Evolutionary conservation across 768 basidiomycete genomes (phyloP), one percentile per base, ranked within the genome.

Genomic region (Favolaschia claudopus): DNA sequence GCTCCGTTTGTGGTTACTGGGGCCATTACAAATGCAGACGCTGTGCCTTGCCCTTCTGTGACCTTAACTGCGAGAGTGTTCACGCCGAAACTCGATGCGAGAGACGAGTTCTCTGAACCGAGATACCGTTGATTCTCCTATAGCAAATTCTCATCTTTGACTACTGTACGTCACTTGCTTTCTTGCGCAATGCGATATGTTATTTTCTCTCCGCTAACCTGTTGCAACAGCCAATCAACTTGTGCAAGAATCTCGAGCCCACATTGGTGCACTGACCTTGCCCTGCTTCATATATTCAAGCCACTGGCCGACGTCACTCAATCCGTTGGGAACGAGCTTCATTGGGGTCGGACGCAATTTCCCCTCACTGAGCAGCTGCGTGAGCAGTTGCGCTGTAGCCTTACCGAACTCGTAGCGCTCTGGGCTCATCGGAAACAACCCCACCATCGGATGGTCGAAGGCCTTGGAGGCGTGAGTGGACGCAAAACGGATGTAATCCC

Each of bases 1-100:
- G 93, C 69, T 86, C 91, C n/a, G 89, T 94, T 24, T 95, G 93
- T 65, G 92, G 93, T 3, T 94, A 91, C 71, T 90, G 85, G 84
- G 92, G 91, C 7, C 78, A 79, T 5, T 95, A 95, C 69, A 88
- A 83, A 53, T 95, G 93, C 76, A 84, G 82, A 59, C 85, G 83
- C 64, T 95, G 93, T 73, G 85, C 86, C 0, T 79, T 92, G 80
- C 78, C 87, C 2, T 94, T 88, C 63, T 95, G 93, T 63, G 88
- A 89, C 70, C 74, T 79, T 37, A 86, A 85, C 53, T 95, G 93
- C 67, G 85, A 89, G 67, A 76, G 77, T 19, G 85, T 91, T 4
- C 93, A 95, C 64, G 77, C 82, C 25, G 93, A 95, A 73, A 92
- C 89, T 22, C 81, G 91, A 31, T 95, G 93, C 70, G 93, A 95